These are phyloP conservation scores for Xylaria sp. DNA, from an alignment of 2,329 filamentous ascomycete genomes.

Conservation along the genomic window DNA sequence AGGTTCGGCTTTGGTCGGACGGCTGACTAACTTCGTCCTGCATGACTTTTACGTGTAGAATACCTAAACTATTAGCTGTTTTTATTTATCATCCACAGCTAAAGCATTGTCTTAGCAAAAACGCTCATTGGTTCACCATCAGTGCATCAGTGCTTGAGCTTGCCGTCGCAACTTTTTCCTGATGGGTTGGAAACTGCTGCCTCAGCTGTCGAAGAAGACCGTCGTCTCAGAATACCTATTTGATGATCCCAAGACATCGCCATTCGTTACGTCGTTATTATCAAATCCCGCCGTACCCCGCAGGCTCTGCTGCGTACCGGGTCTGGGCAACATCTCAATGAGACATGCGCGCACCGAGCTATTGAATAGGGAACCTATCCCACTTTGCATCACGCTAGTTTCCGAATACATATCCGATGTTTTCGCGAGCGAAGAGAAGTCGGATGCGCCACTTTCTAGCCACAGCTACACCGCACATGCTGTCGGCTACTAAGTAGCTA, in stretches of 20 bases:
- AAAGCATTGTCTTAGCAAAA: not conserved
- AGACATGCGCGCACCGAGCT: not conserved
- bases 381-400: constrained; percentile 53
- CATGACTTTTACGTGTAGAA: not conserved
- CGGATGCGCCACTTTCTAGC: constrained; percentile 82
- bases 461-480: constrained; percentile 90
- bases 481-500: constrained; percentile 81
- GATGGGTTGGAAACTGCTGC: not conserved
- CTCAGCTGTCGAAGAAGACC: not conserved
- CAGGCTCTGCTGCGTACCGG: not conserved
- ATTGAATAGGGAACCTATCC: no score
- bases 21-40: constrained; percentile 16
- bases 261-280: not conserved
- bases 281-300: constrained; percentile 5
- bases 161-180: not conserved
- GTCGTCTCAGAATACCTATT: not conserved
- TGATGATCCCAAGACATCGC: not conserved
- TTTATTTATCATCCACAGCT: not conserved
- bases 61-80: not conserved
- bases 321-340: not conserved
- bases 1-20: constrained; percentile 6
- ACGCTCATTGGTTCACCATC: not conserved
- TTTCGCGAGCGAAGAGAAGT: constrained; percentile 78
- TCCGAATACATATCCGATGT: constrained; percentile 78
- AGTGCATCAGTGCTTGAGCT: not conserved